Percentiles rank a stretch among this genome's conserved stretches.
Evolutionary conservation across 352 stramenopile genomes (phyloP).

Genomic region (Peronospora belbahrii): DNA sequence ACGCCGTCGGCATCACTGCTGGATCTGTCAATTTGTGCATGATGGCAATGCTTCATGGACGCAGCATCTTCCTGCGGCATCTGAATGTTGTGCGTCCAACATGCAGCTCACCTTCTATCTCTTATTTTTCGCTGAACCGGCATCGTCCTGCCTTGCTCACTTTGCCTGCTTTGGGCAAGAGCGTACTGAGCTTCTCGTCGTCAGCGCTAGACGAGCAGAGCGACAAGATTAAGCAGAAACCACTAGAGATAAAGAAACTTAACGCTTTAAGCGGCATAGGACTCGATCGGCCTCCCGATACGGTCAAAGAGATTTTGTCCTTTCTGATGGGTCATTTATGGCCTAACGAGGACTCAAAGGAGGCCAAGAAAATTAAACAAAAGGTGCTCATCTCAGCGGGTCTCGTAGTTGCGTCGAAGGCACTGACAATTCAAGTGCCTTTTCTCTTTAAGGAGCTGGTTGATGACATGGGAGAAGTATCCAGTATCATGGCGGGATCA

Average conservation of each 20-base stretch:
- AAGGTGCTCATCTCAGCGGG: constrained; percentile 76
- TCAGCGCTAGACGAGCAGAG: constrained; percentile 14
- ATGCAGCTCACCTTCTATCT: background rate
- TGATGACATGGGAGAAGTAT: constrained; percentile 57
- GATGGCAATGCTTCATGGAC: constrained; percentile 38
- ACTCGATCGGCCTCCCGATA: constrained; percentile 25
- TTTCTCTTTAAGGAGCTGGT: constrained; percentile 97
- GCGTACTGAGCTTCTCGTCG: constrained; percentile 29
- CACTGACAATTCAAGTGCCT: constrained; percentile 92
- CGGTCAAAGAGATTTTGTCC: constrained; percentile 49
- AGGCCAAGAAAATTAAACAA: constrained; percentile 64
- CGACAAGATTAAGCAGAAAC: constrained; percentile 15
- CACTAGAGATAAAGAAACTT: constrained; percentile 4
- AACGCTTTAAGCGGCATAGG: constrained; percentile 21
- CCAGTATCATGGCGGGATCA: constrained; percentile 22
- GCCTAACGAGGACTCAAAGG: constrained; percentile 44
- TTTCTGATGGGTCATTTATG: constrained; percentile 59
- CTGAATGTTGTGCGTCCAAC: constrained; percentile 15
- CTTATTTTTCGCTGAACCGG: background rate
- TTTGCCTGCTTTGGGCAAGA: constrained; percentile 13
- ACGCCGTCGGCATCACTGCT: no score
- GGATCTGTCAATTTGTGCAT: constrained; percentile 1
- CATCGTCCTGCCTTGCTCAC: constrained; percentile 1
- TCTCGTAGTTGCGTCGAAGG: constrained; percentile 88
- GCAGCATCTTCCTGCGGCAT: constrained; percentile 33